Evolutionary conservation across 1,284 basidiomycete genomes (phyloP).

Genomic region (Papiliotrema nemorosa): DNA sequence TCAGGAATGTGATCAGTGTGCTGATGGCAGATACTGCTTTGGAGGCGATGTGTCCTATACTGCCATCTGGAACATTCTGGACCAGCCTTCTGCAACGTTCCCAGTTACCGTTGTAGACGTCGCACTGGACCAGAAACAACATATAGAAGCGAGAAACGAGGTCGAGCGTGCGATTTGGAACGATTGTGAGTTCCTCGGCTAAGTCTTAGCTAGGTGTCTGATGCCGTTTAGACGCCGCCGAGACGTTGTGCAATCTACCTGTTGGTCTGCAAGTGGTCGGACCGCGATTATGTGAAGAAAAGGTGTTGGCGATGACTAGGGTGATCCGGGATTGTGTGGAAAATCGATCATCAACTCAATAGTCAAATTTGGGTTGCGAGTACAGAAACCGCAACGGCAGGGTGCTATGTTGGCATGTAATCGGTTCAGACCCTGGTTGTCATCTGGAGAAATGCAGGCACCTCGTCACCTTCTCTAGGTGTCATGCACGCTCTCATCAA

Average conservation of each 20-base stretch:
- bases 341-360: neutral
- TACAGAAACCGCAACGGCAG: no score
- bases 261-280: slow-evolving; percentile 67
- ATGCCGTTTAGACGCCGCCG: slow-evolving; percentile 56
- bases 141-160: slow-evolving; percentile 53
- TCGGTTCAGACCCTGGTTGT: no score
- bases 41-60: slow-evolving; percentile 35
- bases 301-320: slow-evolving; percentile 8
- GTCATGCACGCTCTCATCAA: no score
- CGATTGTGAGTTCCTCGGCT: slow-evolving; percentile 59
- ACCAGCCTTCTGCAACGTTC: slow-evolving; percentile 54
- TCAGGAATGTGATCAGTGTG: slow-evolving; percentile 17
- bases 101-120: slow-evolving; percentile 63
- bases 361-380: neutral
- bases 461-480: no score
- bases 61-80: slow-evolving; percentile 39
- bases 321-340: neutral
- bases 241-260: slow-evolving; percentile 59
- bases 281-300: slow-evolving; percentile 58
- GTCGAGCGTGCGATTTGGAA: slow-evolving; percentile 57
- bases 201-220: neutral
- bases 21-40: slow-evolving; percentile 15
- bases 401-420: no score
- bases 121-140: slow-evolving; percentile 45
- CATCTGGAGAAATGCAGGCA: no score